phyloP scores from a whole-genome alignment of 2,329 filamentous ascomycete species.

The Neonectria coccinea region DNA sequence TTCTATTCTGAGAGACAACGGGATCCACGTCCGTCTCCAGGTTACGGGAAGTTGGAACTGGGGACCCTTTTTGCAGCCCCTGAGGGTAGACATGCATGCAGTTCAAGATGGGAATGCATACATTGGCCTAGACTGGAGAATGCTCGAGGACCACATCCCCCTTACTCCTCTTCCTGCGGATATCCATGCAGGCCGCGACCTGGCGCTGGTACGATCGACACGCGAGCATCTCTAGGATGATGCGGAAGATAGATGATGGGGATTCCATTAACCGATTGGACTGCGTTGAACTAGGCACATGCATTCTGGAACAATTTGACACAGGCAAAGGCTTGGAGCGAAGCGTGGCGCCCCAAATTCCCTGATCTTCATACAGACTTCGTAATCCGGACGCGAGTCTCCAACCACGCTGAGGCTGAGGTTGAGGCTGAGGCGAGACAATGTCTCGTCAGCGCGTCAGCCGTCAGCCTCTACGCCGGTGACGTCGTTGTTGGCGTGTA shows the following conservation, averaged over 20 bases:
- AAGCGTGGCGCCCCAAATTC: neutral
- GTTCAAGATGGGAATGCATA: neutral
- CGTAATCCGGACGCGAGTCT: neutral
- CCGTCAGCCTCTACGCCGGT: slow-evolving; percentile 17
- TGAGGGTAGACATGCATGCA: slow-evolving; percentile 15
- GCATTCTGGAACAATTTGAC: neutral
- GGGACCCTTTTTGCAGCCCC: neutral
- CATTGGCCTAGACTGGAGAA: neutral
- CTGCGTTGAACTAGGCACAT: neutral
- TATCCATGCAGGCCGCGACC: slow-evolving; percentile 22
- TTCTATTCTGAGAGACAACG: neutral
- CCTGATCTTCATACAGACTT: neutral
- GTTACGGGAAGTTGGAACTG: slow-evolving; percentile 1
- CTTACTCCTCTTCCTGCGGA: neutral
- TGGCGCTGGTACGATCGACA: slow-evolving; percentile 25
- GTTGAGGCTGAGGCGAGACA: slow-evolving; percentile 34
- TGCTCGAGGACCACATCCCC: neutral
- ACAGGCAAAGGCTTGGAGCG: neutral
- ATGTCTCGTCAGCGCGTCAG: slow-evolving; percentile 27
- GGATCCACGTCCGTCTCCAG: neutral
- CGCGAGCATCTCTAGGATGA: slow-evolving; percentile 35
- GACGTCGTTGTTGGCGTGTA: slow-evolving; percentile 32
- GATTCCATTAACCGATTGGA: slow-evolving; percentile 21
- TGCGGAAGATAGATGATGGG: slow-evolving; percentile 13
- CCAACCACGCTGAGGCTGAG: slow-evolving; percentile 26